phyloP scores from a whole-genome alignment of 129 eudicot genomes.

The Saposhnikovia divaricata region DNA sequence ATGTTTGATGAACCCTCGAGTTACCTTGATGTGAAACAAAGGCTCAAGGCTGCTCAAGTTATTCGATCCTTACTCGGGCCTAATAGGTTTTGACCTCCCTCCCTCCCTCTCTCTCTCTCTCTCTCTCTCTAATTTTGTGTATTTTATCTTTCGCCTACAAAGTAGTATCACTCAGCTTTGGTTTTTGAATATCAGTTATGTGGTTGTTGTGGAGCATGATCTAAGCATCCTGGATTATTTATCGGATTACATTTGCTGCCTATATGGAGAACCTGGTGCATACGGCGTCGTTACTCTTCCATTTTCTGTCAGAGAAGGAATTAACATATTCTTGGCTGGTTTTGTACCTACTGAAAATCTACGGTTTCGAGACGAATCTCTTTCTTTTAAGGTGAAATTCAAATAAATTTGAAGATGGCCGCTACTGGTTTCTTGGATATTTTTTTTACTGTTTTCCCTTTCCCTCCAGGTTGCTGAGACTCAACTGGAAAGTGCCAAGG shows the following conservation, averaged over 20 bases:
- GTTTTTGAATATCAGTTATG: slow-evolving; percentile 32
- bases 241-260: slow-evolving; percentile 64
- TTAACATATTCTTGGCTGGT: slow-evolving; percentile 61
- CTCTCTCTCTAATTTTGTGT: background rate
- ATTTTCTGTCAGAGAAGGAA: slow-evolving; percentile 62
- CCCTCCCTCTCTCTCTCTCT: background rate
- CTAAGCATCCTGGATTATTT: slow-evolving; percentile 58
- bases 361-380: slow-evolving; percentile 56
- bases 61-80: slow-evolving; percentile 49
- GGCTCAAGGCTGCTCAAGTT: slow-evolving; percentile 71
- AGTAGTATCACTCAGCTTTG: background rate
- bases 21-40: slow-evolving; percentile 64
- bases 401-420: background rate
- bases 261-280: slow-evolving; percentile 60
- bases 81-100: slow-evolving; percentile 24
- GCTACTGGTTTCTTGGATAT: background rate
- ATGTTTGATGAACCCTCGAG: slow-evolving; percentile 89
- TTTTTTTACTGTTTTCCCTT: background rate
- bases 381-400: slow-evolving; percentile 43
- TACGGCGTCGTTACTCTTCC: slow-evolving; percentile 75
- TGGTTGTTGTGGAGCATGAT: slow-evolving; percentile 73
- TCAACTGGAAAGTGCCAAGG: slow-evolving; percentile 53
- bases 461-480: slow-evolving; percentile 44
- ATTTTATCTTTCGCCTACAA: background rate
- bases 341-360: slow-evolving; percentile 64